Evolutionary conservation across 352 stramenopile genomes (phyloP).

Genomic region (Phytophthora sp.): DNA sequence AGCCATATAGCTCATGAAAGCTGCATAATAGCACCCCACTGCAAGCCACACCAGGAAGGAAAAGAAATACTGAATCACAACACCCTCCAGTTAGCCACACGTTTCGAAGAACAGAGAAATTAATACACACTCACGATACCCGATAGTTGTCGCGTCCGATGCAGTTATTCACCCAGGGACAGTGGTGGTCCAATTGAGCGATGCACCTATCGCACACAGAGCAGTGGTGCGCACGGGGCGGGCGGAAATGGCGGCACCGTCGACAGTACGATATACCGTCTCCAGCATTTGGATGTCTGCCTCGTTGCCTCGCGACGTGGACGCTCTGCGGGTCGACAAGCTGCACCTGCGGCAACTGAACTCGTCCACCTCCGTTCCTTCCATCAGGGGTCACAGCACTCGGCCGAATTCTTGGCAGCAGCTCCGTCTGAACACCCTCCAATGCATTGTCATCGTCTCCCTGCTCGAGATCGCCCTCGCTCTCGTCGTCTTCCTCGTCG

Average conservation of each 20-base stretch:
- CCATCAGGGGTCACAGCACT: constrained; percentile 18
- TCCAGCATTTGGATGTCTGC: constrained; percentile 9
- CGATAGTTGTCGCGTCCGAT: constrained; percentile 97
- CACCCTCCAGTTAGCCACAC: no score
- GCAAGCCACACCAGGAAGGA: constrained; percentile 75
- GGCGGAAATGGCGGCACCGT: constrained; percentile 55
- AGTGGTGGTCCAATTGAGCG: constrained; percentile 98
- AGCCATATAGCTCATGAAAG: constrained; percentile 56
- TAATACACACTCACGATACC: constrained; percentile 29
- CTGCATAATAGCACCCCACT: constrained; percentile 63
- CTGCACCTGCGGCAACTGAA: constrained; percentile 32
- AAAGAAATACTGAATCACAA: constrained; percentile 72
- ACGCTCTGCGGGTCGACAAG: constrained; percentile 44
- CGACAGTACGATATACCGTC: constrained; percentile 55
- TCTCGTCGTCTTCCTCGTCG: constrained; percentile 20
- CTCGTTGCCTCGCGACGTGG: constrained; percentile 39
- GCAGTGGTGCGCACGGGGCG: constrained; percentile 64
- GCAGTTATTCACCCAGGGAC: constrained; percentile 98
- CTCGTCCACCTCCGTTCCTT: not conserved
- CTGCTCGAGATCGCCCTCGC: constrained; percentile 13
- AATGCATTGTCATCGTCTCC: constrained; percentile 2
- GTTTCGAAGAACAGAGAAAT: not conserved
- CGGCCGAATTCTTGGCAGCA: constrained; percentile 39
- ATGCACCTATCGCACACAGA: constrained; percentile 91
- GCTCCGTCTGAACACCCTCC: constrained; percentile 5